Evolutionary conservation across 495 filamentous ascomycete genomes (phyloP), one percentile per base, ranked within the genome.

Genomic region (Pyronema omphalodes): DNA sequence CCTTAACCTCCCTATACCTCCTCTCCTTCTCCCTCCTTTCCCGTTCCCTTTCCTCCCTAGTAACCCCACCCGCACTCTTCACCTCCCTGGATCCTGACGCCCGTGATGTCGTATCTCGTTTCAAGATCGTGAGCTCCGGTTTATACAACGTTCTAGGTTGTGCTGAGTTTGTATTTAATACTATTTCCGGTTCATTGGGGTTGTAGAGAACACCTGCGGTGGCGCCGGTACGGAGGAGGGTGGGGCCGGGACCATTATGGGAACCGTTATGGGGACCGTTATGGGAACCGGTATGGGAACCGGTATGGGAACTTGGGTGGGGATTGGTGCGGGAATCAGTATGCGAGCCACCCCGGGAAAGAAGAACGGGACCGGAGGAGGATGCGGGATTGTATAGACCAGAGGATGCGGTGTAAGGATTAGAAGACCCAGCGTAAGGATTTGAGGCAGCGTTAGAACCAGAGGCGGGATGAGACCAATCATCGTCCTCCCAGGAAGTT

Each of bases 401-500:
- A n/a, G n/a, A n/a, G n/a, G n/a, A n/a, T n/a, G n/a, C n/a, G n/a
- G n/a, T n/a, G n/a, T n/a, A n/a, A n/a, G n/a, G n/a, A n/a, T n/a
- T n/a, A n/a, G n/a, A n/a, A n/a, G n/a, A n/a, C n/a, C n/a, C n/a
- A n/a, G n/a, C n/a, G n/a, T 29, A 5, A 29, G 23, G 23, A 5
- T 29, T 29, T 29, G 23, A 29, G 23, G 23, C 1, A 29, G 2
- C 23, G 5, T 29, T 29, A 29, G 23, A 29, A 5, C 2, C n/a
- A n/a, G 51, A 5, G 35, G 37, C 1, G 29, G 37, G 17, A 41
- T 23, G 3, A 37, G 15, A 47, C 62, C 61, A 64, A n/a, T 64
- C 62, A 52, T 64, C 62, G 15, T 63, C 57, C 33, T 63, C 61
- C 62, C 62, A 64, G 44, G 61, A 33, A 41, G 51, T 58, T 6